These are phyloP conservation scores for Pseudophaeomoniella oleicola DNA, from an alignment of 2,329 filamentous ascomycete species.

Conservation along the genomic window DNA sequence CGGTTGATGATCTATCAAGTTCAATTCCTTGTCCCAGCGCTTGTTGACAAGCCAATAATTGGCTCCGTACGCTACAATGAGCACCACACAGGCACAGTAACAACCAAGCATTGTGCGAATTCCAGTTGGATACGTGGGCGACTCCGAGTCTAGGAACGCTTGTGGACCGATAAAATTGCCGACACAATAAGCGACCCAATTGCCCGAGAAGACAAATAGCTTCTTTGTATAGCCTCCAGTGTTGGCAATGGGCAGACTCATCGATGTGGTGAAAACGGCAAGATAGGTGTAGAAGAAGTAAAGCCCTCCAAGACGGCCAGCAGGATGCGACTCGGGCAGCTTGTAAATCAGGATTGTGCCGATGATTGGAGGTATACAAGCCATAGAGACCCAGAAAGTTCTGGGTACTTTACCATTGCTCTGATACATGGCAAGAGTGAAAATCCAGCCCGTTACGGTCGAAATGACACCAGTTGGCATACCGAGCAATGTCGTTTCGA, in stretches of 20 bases:
- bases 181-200: slow-evolving; percentile 15
- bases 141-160: slow-evolving; percentile 8
- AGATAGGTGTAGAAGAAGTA: slow-evolving; percentile 5
- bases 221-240: slow-evolving; percentile 19
- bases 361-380: slow-evolving; percentile 21
- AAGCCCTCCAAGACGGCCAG: slow-evolving; percentile 8
- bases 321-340: slow-evolving; percentile 5
- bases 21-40: not conserved
- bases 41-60: not conserved
- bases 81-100: not conserved
- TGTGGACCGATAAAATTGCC: slow-evolving; percentile 24
- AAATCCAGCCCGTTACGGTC: slow-evolving; percentile 2
- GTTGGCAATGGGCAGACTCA: slow-evolving; percentile 13
- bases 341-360: slow-evolving; percentile 6
- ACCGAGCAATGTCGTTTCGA: slow-evolving; percentile 27
- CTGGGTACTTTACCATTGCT: slow-evolving; percentile 5
- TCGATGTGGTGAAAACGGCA: slow-evolving; percentile 5
- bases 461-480: slow-evolving; percentile 24
- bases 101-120: not conserved
- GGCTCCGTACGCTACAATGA: not conserved
- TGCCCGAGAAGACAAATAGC: slow-evolving; percentile 15
- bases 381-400: slow-evolving; percentile 32
- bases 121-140: not conserved
- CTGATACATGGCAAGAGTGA: slow-evolving; percentile 3
- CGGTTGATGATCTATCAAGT: not conserved